Evolutionary conservation across 148 eudicot genomes (phyloP).

Genomic region (Amaranthus palmeri): DNA sequence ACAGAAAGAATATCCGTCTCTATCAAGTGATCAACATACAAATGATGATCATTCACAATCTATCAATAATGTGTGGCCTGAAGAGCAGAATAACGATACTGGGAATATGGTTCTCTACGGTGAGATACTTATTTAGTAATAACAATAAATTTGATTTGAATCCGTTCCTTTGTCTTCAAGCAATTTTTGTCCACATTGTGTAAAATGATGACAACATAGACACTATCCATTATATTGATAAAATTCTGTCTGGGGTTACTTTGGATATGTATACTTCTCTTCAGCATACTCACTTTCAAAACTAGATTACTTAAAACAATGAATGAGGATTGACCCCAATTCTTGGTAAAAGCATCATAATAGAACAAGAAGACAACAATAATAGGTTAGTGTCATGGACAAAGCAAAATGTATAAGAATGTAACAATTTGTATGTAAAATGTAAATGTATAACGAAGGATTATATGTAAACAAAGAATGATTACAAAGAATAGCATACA

Average conservation of each 20-base stretch:
- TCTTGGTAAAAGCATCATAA: too few relatives aligned
- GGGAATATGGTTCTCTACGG: constrained; percentile 22
- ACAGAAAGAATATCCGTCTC: constrained; percentile 45
- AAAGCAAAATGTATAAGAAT: too few relatives aligned
- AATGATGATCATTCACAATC: constrained; percentile 29
- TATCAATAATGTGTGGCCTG: constrained; percentile 25
- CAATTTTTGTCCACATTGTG: background rate
- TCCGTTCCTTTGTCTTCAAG: background rate
- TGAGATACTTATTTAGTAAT: constrained; percentile 29
- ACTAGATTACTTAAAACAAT: too few relatives aligned
- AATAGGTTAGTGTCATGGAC: too few relatives aligned
- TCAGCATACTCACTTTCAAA: background rate
- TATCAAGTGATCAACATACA: constrained; percentile 19
- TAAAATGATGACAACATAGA: background rate
- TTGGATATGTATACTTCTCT: background rate
- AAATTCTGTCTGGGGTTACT: background rate
- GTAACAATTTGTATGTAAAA: too few relatives aligned
- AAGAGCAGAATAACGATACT: constrained; percentile 27
- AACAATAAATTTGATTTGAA: constrained; percentile 5
- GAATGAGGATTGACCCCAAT: too few relatives aligned
- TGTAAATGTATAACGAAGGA: too few relatives aligned
- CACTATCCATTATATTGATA: background rate
- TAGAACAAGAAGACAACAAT: too few relatives aligned
- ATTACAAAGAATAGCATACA: too few relatives aligned
- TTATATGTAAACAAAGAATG: too few relatives aligned